Base-by-base conservation (phyloP, 805 yeast genomes). In the Ogataea nakhonphanomensis region DNA sequence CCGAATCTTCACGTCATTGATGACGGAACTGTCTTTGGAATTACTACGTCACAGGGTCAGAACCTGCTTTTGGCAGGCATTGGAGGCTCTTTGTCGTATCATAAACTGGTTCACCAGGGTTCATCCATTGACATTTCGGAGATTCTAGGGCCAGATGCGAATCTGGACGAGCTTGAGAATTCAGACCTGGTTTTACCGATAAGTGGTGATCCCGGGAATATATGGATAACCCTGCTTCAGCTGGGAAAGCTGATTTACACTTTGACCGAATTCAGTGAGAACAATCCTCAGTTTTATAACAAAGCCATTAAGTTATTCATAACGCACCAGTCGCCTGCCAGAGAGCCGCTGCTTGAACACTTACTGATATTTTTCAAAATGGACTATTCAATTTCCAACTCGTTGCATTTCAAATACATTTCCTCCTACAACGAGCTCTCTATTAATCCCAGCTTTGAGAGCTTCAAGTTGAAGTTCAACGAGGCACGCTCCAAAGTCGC, bases 161-260 rank as follows among this genome's bases (percentile, higher is more conserved):
- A 41, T 24, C 43, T 54, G 30, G 52, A 46, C 10, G 53, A 47
- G 23, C 44, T 52, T 8, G 53, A 56, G 2, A 53, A 52, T 20
- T 48, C 53, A 7, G 59, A 55, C 17, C 23, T 45, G 24, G 42
- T 60, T 10, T 62, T 77, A 15, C 82, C 84, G 1, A 78, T 82
- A 4, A 70, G 77, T 30, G 76, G 78, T 2, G 76, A 72, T 45
- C 74, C 77, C 1, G 90, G 91, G 1, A 81, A 81, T 47, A 69
- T 82, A 30, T 84, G 95, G 95, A 71, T 81, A 27, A 80, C 87
- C 7, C 60, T 82, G 44, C 59, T 82, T 37, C 93, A 84, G 57
- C 62, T 85, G 28, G 90, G 91, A 3, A 81, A 76, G 56, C 66
- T 84, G 37, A 65, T 78, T 14, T 69, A 74, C 45, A 73, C 78